phyloP scores from a whole-genome alignment of 163 green algal genomes.

The Trebouxiophyceae sp. region DNA sequence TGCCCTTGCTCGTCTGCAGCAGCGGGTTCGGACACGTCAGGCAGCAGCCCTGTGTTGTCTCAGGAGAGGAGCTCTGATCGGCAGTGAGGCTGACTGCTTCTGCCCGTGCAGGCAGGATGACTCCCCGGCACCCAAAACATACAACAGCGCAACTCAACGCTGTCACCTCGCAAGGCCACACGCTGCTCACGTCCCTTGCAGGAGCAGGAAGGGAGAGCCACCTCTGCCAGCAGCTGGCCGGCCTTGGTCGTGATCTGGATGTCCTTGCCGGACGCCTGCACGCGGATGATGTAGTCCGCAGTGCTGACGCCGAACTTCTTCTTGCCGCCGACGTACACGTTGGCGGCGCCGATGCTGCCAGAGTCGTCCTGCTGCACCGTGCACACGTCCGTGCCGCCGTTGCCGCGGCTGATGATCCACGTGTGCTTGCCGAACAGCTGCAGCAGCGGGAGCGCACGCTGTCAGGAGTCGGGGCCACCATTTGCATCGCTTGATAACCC shows the following conservation, averaged over 20 bases:
- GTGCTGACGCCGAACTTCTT: not conserved
- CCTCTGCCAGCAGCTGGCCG: not conserved
- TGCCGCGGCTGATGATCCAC: not conserved
- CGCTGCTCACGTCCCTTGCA: too few species aligned
- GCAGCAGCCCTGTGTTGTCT: not conserved
- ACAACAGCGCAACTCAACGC: too few species aligned
- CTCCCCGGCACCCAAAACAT: too few species aligned
- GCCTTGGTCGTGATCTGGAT: not conserved
- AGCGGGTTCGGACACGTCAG: too few species aligned
- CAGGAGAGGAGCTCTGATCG: too few species aligned
- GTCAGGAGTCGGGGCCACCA: too few species aligned
- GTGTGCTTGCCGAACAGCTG: slow-evolving; percentile 1
- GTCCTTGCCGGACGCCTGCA: not conserved
- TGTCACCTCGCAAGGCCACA: too few species aligned
- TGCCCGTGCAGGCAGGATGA: too few species aligned
- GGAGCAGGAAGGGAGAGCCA: too few species aligned
- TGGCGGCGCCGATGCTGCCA: not conserved
- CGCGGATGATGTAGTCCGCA: not conserved
- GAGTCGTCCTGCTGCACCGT: not conserved
- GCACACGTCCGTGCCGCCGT: not conserved
- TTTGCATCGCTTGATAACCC: too few species aligned
- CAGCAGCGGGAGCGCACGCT: too few species aligned
- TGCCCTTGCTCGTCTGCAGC: not conserved
- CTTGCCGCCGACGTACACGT: not conserved
- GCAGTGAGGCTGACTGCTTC: too few species aligned